Conservation (phyloP, 208 protist species). For the Herpetomonas tarakana region DNA sequence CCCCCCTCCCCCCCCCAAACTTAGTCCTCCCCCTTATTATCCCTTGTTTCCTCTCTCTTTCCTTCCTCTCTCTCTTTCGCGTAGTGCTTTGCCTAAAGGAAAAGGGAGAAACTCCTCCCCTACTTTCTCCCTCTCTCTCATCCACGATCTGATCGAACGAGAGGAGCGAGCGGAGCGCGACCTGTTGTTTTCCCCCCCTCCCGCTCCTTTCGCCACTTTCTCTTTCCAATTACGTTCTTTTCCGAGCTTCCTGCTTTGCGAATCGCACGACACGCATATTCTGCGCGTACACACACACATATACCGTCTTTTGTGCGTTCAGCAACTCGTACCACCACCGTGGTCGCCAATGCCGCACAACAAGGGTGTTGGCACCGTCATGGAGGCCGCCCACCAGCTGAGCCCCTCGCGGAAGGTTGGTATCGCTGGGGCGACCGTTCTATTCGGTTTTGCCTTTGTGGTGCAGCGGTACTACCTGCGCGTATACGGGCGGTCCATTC, state of each 20-base stretch:
- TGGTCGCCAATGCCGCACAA: slow-evolving; percentile 10
- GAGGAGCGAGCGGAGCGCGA: too few species aligned
- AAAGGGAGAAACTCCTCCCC: too few species aligned
- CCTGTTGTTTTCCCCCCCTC: too few species aligned
- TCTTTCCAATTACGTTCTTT: too few species aligned
- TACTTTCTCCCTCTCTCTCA: too few species aligned
- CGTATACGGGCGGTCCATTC: slow-evolving; percentile 29
- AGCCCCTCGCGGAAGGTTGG: slow-evolving; percentile 2
- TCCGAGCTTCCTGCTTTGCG: too few species aligned
- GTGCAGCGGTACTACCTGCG: slow-evolving; percentile 51
- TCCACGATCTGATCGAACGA: too few species aligned
- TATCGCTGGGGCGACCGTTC: slow-evolving; percentile 9
- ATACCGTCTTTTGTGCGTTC: not conserved
- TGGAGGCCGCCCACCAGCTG: not conserved
- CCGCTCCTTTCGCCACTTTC: too few species aligned
- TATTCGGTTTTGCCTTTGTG: slow-evolving; percentile 24
- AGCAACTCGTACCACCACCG: too few species aligned
- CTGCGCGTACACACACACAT: not conserved
- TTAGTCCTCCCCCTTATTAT: too few species aligned
- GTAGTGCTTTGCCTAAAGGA: too few species aligned
- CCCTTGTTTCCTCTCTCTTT: slow-evolving; percentile 9
- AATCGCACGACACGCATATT: not conserved
- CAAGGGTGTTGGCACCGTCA: not conserved
- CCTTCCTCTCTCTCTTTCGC: slow-evolving; percentile 12
- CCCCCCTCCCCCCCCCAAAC: too few species aligned